Evolutionary conservation across 306 rosid genomes (phyloP), one percentile per base, ranked within the genome.

Genomic region (Prunus padus): DNA sequence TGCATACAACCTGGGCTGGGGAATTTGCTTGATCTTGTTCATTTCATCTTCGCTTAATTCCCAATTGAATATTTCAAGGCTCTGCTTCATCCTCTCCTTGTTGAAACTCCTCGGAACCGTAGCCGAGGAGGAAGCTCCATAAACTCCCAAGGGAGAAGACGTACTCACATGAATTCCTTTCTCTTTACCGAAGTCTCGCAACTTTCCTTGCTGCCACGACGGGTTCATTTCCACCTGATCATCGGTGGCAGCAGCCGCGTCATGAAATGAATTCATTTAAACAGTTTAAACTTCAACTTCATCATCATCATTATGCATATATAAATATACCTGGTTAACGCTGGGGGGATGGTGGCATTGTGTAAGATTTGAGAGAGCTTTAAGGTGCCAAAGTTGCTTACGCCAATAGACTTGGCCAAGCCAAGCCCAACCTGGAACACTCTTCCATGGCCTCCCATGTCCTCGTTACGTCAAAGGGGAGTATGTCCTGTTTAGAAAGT

Each of bases 81-180:
- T 90, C 66, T 79, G 81, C 67, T 75, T 84, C 87, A 87, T 90
- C 84, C 89, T 84, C 75, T 82, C 87, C 74, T 81, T 84, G 82
- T 87, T 82, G 78, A 82, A 84, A 67, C 90, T 87, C 71, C 76
- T 87, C 9, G 70, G 83, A 74, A 84, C 64, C 20, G 82, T 12
- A 30, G 12, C 7, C 74, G 47, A 70, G 19, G 6, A 11, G 42
- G 42, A 37, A 37, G 63, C n/a, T 51, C 49, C 62, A 52, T 51
- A n/a, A 15, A 51, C 4, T 22, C 30, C 74, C 63, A 70, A 19
- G 10, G 74, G 47, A 30, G 74, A 52, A 46, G 30, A 51, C n/a
- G 3, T 49, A 1, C 46, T 51, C 7, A 51, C 74, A 28, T 50
- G 73, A 28, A 50, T 30, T 19, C 74, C 74, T 50, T 67, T 46